These are phyloP conservation scores for Emericellopsis terricola DNA, from an alignment of 495 filamentous ascomycete species.

Conservation along the genomic window DNA sequence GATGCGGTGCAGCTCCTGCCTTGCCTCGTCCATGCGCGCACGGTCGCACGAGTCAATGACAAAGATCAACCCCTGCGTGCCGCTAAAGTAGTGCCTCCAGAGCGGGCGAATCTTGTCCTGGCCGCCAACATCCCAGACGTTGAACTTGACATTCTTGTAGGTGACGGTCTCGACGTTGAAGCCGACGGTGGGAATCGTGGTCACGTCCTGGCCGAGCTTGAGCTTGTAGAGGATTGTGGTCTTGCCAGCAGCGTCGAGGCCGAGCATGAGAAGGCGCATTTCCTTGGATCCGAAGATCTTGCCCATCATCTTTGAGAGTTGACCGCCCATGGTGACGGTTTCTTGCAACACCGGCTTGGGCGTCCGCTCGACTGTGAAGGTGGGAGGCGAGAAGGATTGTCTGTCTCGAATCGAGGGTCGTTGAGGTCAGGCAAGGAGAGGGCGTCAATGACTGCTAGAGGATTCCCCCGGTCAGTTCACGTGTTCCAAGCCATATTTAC, in stretches of 20 bases:
- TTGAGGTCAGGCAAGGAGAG: no score
- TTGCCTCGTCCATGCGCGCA: conserved; percentile 73
- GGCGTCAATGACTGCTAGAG: no score
- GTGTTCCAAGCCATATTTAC: no score
- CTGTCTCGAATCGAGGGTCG: no score
- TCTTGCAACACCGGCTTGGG: background rate
- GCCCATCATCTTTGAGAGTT: conserved; percentile 76
- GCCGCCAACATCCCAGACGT: conserved; percentile 97
- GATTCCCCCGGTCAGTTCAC: no score
- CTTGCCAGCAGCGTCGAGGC: conserved; percentile 94
- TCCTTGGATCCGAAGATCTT: conserved; percentile 99
- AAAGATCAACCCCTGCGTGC: conserved; percentile 94
- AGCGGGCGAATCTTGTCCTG: conserved; percentile 98
- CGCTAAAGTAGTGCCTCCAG: conserved; percentile 97
- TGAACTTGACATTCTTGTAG: conserved; percentile 98
- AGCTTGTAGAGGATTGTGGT: conserved; percentile 99
- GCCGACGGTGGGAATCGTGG: conserved; percentile 96
- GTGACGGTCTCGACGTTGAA: conserved; percentile 99
- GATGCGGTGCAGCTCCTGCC: conserved; percentile 79
- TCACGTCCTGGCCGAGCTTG: conserved; percentile 94
- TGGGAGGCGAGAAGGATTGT: no score
- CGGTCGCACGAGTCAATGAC: conserved; percentile 88
- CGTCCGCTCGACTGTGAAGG: no score
- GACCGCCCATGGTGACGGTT: conserved; percentile 46
- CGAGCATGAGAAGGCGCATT: conserved; percentile 95